Evolutionary conservation across 331 rosid species (phyloP).

Genomic region (Pyrus hybrid): DNA sequence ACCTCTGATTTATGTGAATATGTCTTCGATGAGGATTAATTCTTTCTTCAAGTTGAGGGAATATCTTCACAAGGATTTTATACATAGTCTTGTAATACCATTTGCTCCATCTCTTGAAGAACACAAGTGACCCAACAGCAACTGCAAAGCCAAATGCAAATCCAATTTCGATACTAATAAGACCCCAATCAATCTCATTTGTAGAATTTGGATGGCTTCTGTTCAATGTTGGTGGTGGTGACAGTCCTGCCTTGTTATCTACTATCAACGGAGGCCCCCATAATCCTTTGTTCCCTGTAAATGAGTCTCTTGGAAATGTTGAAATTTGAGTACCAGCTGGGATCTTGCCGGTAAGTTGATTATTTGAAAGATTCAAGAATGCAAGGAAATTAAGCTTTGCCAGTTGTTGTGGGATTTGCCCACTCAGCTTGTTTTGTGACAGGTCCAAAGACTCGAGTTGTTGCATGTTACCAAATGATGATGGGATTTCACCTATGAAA

Average conservation of each 20-base stretch:
- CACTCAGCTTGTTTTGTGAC: slow-evolving; percentile 31
- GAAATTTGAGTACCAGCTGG: slow-evolving; percentile 45
- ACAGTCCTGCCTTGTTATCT: background rate
- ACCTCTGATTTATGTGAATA: background rate
- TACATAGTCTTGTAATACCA: too few relatives aligned
- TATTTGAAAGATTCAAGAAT: slow-evolving; percentile 36
- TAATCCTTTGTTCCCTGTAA: slow-evolving; percentile 30
- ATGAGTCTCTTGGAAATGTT: slow-evolving; percentile 23
- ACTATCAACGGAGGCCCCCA: slow-evolving; percentile 22
- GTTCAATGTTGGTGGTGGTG: background rate
- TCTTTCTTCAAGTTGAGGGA: too few relatives aligned
- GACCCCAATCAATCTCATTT: background rate
- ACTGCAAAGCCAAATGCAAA: background rate
- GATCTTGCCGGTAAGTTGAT: background rate
- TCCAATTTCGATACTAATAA: background rate
- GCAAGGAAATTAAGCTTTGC: slow-evolving; percentile 30
- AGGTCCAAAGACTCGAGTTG: too few relatives aligned
- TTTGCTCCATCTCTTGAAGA: background rate
- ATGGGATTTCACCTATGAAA: too few relatives aligned
- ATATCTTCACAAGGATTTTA: too few relatives aligned
- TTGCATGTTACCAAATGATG: too few relatives aligned
- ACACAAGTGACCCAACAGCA: background rate
- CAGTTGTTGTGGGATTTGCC: slow-evolving; percentile 39
- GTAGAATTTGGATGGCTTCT: background rate
- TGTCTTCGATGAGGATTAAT: too few relatives aligned